Evolutionary conservation across 257 asterid genomes (phyloP).

Genomic region (Petunia secreta): DNA sequence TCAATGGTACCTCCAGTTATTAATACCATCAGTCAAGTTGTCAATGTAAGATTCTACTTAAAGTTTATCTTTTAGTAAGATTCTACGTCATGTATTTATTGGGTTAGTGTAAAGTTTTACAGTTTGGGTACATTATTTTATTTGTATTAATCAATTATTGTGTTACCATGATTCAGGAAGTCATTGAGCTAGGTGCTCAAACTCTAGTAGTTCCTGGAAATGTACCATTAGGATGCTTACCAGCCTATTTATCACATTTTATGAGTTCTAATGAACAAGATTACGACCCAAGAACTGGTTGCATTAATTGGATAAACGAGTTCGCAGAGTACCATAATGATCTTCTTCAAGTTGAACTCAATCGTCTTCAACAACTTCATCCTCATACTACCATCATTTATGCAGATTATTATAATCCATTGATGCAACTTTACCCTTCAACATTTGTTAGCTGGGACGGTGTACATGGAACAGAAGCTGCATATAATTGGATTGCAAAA

Average conservation of each 20-base stretch:
- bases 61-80: no score
- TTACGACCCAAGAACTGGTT: conserved; percentile 41
- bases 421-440: conserved; percentile 34
- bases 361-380: conserved; percentile 29
- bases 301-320: conserved; percentile 38
- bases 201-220: conserved; percentile 45
- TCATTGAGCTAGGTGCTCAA: conserved; percentile 39
- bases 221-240: conserved; percentile 38
- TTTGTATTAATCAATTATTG: no score
- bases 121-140: no score
- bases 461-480: conserved; percentile 54
- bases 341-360: conserved; percentile 29
- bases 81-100: no score
- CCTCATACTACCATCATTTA: conserved; percentile 39
- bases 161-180: conserved; percentile 28
- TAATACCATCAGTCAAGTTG: conserved; percentile 15
- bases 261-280: background rate
- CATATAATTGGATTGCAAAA: conserved; percentile 36
- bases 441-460: conserved; percentile 52
- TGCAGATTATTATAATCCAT: conserved; percentile 47
- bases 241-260: conserved; percentile 22
- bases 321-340: conserved; percentile 35
- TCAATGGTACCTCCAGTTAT: conserved; percentile 35
- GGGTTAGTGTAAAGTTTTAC: no score
- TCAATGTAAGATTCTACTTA: conserved; percentile 24